Conservation (phyloP, 2,329 filamentous ascomycete genomes). For the Fusarium nelsonii region DNA sequence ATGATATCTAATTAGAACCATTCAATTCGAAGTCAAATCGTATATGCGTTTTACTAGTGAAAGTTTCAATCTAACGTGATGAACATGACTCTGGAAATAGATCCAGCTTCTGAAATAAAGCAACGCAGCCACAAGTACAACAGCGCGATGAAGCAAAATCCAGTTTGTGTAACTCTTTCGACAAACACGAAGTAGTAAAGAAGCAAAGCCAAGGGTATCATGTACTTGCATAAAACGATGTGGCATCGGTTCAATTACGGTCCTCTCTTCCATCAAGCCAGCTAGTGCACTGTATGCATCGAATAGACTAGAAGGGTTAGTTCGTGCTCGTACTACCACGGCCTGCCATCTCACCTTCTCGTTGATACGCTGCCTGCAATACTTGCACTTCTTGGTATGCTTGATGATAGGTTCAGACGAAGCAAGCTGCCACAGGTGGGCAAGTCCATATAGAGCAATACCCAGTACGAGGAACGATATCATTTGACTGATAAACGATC, state of each 20-base stretch:
- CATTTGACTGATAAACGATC: slow-evolving; percentile 71
- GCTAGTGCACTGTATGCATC: slow-evolving; percentile 64
- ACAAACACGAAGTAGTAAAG: background rate
- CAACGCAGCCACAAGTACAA: background rate
- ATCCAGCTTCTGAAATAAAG: background rate
- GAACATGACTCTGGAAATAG: background rate
- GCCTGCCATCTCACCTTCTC: slow-evolving; percentile 63
- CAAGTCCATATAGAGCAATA: slow-evolving; percentile 73
- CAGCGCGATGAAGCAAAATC: background rate
- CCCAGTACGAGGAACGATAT: slow-evolving; percentile 76
- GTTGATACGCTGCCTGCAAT: slow-evolving; percentile 73
- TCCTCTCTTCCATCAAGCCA: slow-evolving; percentile 66
- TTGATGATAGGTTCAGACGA: slow-evolving; percentile 78
- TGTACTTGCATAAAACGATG: slow-evolving; percentile 1
- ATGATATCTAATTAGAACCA: slow-evolving; percentile 18
- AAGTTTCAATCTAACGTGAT: background rate
- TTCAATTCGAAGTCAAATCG: slow-evolving; percentile 2
- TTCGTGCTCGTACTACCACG: background rate
- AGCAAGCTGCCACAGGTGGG: slow-evolving; percentile 70
- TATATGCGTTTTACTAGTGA: background rate
- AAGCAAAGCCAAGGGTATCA: slow-evolving; percentile 20
- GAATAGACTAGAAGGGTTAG: slow-evolving; percentile 53
- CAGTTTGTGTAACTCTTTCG: background rate
- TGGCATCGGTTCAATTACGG: background rate
- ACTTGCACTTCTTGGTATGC: slow-evolving; percentile 75